phyloP scores from a whole-genome alignment of 140 eudicot species.

The Senecio squalidus region DNA sequence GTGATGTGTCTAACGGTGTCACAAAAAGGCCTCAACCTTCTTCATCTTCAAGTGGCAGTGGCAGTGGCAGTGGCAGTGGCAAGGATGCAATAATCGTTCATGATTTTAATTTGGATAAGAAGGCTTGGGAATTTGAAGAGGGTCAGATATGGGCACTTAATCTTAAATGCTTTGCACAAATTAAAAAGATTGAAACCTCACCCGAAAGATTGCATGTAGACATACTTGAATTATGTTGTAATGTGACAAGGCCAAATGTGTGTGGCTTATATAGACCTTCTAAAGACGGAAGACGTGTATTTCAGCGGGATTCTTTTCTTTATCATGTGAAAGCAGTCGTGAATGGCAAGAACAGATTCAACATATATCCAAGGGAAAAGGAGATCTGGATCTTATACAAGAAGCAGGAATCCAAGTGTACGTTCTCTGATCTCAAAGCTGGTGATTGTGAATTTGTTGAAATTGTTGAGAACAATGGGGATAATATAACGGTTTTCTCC shows the following conservation, averaged over 20 bases:
- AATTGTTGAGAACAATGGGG: constrained; percentile 31
- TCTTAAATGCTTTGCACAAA: constrained; percentile 33
- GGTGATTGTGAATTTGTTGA: constrained; percentile 52
- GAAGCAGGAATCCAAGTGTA: constrained; percentile 19
- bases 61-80: too few relatives aligned
- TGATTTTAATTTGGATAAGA: constrained; percentile 31
- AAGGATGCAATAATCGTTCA: constrained; percentile 17
- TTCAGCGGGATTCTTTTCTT: constrained; percentile 29
- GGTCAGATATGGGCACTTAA: constrained; percentile 63
- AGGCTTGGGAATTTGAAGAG: constrained; percentile 22
- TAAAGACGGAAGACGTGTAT: background rate
- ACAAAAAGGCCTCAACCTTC: background rate
- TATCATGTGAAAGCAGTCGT: constrained; percentile 32
- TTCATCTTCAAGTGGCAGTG: background rate
- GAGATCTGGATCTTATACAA: constrained; percentile 56
- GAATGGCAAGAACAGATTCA: constrained; percentile 19
- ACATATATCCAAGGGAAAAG: constrained; percentile 44
- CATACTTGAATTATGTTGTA: constrained; percentile 31
- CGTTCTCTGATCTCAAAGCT: constrained; percentile 16
- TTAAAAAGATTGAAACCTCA: constrained; percentile 34
- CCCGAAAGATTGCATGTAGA: constrained; percentile 33
- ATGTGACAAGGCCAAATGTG: constrained; percentile 10
- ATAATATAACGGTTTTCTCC: constrained; percentile 16
- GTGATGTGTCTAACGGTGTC: background rate
- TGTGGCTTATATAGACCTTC: constrained; percentile 46